Base-by-base conservation (phyloP, 2,329 filamentous ascomycete genomes). In the Leptographium flavum region DNA sequence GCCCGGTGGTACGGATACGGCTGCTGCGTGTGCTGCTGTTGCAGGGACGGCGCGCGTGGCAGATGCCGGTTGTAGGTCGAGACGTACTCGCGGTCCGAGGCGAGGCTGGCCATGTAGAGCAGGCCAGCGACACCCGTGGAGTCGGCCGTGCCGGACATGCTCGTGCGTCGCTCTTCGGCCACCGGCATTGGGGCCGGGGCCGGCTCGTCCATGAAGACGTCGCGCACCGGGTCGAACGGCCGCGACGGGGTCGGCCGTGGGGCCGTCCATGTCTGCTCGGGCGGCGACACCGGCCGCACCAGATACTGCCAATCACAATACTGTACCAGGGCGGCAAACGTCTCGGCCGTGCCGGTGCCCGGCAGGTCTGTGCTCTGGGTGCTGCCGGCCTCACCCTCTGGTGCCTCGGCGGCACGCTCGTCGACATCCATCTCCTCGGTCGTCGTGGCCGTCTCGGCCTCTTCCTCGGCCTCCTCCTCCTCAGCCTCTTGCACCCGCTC, bases 141-240 rank as follows among this genome's bases (percentile, higher is more conserved):
- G 32, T 35, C 21, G 3, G 15, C 3, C 15, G 49, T 8, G 49
- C 37, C 14, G 48, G 42, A 5, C 13, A 32, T 15, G n/a, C 19
- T 42, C 7, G 32, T 46, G 27, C n/a, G 30, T 43, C 33, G 38
- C 25, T 39, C 38, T 39, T 46, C 25, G 21, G 22, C 14, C 31
- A 25, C 5, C 27, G 48, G 17, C 31, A 37, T 5, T 22, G 39
- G 9, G 44, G 39, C 11, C 33, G 30, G 15, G n/a, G 21, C 17
- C 7, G 62, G 49, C 10, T 59, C 54, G 35, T 49, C 45, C 45
- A 48, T 39, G 43, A 68, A 66, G 6, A 67, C 60, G 43, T 69
- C 65, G 37, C 66, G 55, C 22, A 69, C 64, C 2, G 66, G 65
- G 50, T 69, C 66, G 47, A 68, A 69, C 0, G 64, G 64, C 22